Evolutionary conservation across 23 red algal genomes (phyloP), one percentile per base, ranked within the genome.

Genomic region (Rhodosorus marinus): DNA sequence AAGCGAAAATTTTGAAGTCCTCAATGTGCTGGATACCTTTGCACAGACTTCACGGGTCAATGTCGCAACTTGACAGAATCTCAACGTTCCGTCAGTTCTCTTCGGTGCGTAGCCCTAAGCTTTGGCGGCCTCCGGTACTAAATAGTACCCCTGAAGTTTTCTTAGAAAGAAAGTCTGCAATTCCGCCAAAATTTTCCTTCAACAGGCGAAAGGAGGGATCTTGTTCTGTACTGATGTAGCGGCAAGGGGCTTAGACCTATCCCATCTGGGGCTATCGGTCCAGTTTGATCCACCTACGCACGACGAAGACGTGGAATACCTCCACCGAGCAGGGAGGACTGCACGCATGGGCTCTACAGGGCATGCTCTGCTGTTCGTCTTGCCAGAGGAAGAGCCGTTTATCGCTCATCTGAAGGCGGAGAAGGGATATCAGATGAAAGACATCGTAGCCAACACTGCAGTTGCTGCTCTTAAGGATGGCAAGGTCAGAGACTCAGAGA

Each of bases 171-270:
- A n/a, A n/a, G n/a, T n/a, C n/a, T n/a, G n/a, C n/a, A n/a, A n/a
- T n/a, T n/a, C n/a, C n/a, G n/a, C n/a, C n/a, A n/a, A n/a, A n/a
- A n/a, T n/a, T n/a, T n/a, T n/a, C n/a, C n/a, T n/a, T n/a, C n/a
- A n/a, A n/a, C n/a, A n/a, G 24, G 66, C 66, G 51, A 55, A 27
- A 17, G 47, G 54, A 19, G 73, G 51, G 23, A 70, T 84, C n/a
- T 71, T 98, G 26, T 56, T 98, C 24, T 84, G 73, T 46, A 85
- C 90, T 1, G 90, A 98, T 62, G 90, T 98, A 9, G 90, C 78
- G 11, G 76, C 90, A 5, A 71, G 90, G 35, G 90, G 90, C 26
- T 74, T 98, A 35, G 90, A 98, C 51, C 48, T 98, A n/a, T 67
- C 54, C 8, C 56, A 60, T 23, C 48, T 98, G 6, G 57, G 68